phyloP scores from a whole-genome alignment of 306 rosid genomes.

The Spatholobus suberectus region DNA sequence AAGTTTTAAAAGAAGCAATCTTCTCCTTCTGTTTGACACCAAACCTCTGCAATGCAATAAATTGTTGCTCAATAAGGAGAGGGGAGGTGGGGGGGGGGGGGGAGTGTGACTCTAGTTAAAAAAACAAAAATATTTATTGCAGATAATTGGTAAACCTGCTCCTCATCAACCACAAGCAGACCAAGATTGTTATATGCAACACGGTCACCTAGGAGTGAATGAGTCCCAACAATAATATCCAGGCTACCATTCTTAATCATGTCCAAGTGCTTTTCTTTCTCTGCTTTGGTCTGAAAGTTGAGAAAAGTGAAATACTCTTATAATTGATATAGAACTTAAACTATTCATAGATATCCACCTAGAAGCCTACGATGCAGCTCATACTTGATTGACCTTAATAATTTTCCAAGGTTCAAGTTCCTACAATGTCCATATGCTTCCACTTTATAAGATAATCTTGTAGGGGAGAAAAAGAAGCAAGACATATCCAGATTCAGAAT shows the following conservation, averaged over 20 bases:
- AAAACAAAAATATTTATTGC: conserved; percentile 40
- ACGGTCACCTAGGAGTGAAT: conserved; percentile 93
- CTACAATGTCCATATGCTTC: conserved; percentile 5
- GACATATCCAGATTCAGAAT: not conserved
- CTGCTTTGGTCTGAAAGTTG: conserved; percentile 78
- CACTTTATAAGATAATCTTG: not conserved
- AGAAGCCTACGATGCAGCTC: conserved; percentile 28
- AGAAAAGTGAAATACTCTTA: conserved; percentile 49
- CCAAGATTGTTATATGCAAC: conserved; percentile 90
- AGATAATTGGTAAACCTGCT: conserved; percentile 70
- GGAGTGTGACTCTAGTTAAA: conserved; percentile 24
- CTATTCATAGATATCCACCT: conserved; percentile 33
- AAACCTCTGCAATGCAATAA: conserved; percentile 76
- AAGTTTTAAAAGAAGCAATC: conserved; percentile 93
- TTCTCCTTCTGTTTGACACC: conserved; percentile 98
- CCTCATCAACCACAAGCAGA: conserved; percentile 95
- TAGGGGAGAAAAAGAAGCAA: not conserved
- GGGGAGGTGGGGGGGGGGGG: conserved; percentile 10
- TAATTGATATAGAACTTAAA: conserved; percentile 32
- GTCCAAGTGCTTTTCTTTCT: conserved; percentile 74
- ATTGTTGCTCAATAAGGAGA: conserved; percentile 23
- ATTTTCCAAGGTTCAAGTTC: conserved; percentile 26
- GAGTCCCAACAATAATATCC: conserved; percentile 91
- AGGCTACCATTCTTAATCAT: conserved; percentile 82
- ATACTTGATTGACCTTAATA: conserved; percentile 26